phyloP scores from a whole-genome alignment of 495 filamentous ascomycete species.

The Aspergillus carlsbadensis region DNA sequence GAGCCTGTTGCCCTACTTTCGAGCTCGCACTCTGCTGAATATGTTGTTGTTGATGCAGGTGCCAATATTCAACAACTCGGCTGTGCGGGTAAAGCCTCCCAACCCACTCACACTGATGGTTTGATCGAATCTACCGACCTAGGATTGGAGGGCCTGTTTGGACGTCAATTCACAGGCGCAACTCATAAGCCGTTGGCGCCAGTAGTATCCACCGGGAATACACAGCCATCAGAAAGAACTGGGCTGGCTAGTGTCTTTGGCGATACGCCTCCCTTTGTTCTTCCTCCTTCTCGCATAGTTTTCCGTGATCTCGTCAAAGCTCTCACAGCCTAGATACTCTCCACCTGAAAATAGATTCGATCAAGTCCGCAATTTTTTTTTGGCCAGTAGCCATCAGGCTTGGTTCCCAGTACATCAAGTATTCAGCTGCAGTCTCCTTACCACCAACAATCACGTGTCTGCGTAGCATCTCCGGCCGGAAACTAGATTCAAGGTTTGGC shows the following conservation, averaged over 20 bases:
- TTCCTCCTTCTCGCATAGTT: constrained; percentile 74
- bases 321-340: constrained; percentile 16
- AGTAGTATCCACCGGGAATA: constrained; percentile 31
- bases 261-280: constrained; percentile 66
- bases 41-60: constrained; percentile 49
- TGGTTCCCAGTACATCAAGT: too few species aligned
- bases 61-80: constrained; percentile 48
- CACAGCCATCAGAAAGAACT: constrained; percentile 59
- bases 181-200: constrained; percentile 16
- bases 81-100: constrained; percentile 54
- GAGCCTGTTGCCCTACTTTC: constrained; percentile 38
- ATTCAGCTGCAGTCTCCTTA: too few species aligned
- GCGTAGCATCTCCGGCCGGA: too few species aligned
- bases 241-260: constrained; percentile 74
- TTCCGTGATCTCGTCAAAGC: constrained; percentile 68
- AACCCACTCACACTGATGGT: constrained; percentile 47
- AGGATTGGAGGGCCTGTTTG: constrained; percentile 52
- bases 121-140: constrained; percentile 41
- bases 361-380: too few species aligned
- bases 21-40: constrained; percentile 52
- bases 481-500: too few species aligned
- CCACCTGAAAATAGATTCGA: background rate
- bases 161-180: constrained; percentile 15
- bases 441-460: too few species aligned
- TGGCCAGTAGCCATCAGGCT: too few species aligned